These are phyloP conservation scores for Nicotiana paniculata DNA, from an alignment of 257 asterid genomes.

Conservation along the genomic window DNA sequence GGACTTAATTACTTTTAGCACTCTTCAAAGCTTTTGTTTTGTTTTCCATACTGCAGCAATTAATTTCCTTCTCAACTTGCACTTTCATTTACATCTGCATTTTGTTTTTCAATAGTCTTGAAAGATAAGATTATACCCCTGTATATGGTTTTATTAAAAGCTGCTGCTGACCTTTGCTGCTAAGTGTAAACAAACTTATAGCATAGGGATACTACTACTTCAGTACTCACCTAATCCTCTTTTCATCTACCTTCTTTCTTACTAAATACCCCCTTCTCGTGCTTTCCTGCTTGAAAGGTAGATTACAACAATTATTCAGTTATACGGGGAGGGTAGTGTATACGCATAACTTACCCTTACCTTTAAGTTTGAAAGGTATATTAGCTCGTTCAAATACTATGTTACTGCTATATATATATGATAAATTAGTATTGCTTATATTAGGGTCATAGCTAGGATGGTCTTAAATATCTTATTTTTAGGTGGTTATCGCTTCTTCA, in stretches of 20 bases:
- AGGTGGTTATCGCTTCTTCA: background rate
- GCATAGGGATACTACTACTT: background rate
- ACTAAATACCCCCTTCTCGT: background rate
- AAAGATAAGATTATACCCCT: background rate
- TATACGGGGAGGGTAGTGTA: too few relatives aligned
- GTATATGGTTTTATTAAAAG: background rate
- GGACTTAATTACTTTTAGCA: background rate
- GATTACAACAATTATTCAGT: too few relatives aligned
- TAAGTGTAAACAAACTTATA: background rate
- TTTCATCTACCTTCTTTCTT: background rate
- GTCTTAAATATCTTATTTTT: too few relatives aligned
- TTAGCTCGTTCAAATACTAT: too few relatives aligned
- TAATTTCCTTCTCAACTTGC: slow-evolving; percentile 7
- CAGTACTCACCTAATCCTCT: background rate
- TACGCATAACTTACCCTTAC: too few relatives aligned
- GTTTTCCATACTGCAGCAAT: background rate
- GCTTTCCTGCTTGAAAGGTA: too few relatives aligned
- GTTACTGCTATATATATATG: too few relatives aligned
- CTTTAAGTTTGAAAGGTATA: too few relatives aligned
- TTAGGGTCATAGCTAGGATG: too few relatives aligned
- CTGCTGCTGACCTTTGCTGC: background rate
- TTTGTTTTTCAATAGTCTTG: background rate
- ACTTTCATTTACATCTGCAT: background rate
- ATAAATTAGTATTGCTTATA: too few relatives aligned
- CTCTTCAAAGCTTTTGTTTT: background rate